A percentile compares a stretch with the other conserved stretches of the same genome.
These are phyloP conservation scores for Dunaliella primolecta DNA, from an alignment of 139 green algal genomes.

Conservation along the genomic window DNA sequence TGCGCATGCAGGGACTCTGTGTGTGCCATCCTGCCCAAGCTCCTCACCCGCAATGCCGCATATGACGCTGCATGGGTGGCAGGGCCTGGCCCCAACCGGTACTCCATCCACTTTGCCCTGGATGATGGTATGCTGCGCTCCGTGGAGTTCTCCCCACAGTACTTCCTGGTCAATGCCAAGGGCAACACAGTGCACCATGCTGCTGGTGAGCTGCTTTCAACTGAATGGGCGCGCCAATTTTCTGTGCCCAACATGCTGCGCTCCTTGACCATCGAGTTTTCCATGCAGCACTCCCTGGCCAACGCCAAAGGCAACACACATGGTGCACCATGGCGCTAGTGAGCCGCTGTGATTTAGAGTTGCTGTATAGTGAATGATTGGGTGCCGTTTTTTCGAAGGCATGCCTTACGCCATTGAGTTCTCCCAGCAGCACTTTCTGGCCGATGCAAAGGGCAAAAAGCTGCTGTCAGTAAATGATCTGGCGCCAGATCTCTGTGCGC, in stretches of 20 bases:
- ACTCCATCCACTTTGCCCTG: slow-evolving; percentile 3
- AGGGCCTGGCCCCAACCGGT: neutral
- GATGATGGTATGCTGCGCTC: neutral
- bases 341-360: no score
- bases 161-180: neutral
- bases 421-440: no score
- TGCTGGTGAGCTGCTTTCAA: neutral
- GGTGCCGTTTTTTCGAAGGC: no score
- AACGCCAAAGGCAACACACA: neutral
- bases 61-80: slow-evolving; percentile 1
- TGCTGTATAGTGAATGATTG: no score
- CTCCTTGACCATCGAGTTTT: neutral
- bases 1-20: neutral
- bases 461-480: no score
- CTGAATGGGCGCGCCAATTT: neutral
- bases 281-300: neutral
- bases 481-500: no score
- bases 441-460: no score
- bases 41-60: neutral
- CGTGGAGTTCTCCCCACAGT: neutral
- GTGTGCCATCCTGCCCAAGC: neutral
- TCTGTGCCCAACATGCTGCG: no score
- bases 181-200: neutral
- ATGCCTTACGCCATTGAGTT: no score
- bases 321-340: no score